phyloP scores from a whole-genome alignment of 2,329 filamentous ascomycete genomes.

The Amphichorda felina region DNA sequence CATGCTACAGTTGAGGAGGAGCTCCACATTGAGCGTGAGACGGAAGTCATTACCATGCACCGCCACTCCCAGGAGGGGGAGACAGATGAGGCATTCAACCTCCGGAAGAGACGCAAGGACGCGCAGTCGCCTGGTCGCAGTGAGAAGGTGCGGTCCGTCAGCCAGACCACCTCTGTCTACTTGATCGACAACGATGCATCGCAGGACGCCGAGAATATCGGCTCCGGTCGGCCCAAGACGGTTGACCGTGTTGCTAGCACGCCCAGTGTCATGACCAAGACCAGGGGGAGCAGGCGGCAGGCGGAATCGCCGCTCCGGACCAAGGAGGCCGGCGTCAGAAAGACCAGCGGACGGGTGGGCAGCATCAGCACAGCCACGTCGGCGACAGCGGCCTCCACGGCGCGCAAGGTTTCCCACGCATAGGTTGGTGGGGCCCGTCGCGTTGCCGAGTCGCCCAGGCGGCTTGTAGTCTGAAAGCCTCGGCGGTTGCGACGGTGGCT shows the following conservation, averaged over 20 bases:
- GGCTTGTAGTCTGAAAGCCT: too few species aligned
- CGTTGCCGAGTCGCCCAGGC: background rate
- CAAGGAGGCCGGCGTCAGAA: constrained; percentile 46
- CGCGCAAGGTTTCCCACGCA: constrained; percentile 37
- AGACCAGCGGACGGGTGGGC: constrained; percentile 54
- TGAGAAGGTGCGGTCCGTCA: constrained; percentile 58
- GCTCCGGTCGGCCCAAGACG: constrained; percentile 44
- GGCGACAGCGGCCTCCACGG: constrained; percentile 29
- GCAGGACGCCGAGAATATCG: constrained; percentile 62
- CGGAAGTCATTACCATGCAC: constrained; percentile 49
- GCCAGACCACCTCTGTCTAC: constrained; percentile 63
- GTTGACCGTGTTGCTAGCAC: constrained; percentile 44
- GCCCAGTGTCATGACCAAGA: constrained; percentile 49
- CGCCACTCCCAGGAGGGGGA: constrained; percentile 52
- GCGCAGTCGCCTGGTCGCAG: constrained; percentile 49
- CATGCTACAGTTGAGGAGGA: constrained; percentile 36
- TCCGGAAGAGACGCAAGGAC: constrained; percentile 57
- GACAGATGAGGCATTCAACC: constrained; percentile 72
- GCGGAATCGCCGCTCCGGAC: constrained; percentile 36
- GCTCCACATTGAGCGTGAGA: constrained; percentile 38
- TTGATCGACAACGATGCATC: constrained; percentile 54
- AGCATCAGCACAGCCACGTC: constrained; percentile 36
- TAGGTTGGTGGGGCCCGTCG: background rate
- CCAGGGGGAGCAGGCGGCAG: constrained; percentile 47
- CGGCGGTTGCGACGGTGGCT: background rate